Percentiles rank a stretch among this genome's conserved stretches.
phyloP scores from a whole-genome alignment of 257 asterid genomes.

The Primulina tabacum region DNA sequence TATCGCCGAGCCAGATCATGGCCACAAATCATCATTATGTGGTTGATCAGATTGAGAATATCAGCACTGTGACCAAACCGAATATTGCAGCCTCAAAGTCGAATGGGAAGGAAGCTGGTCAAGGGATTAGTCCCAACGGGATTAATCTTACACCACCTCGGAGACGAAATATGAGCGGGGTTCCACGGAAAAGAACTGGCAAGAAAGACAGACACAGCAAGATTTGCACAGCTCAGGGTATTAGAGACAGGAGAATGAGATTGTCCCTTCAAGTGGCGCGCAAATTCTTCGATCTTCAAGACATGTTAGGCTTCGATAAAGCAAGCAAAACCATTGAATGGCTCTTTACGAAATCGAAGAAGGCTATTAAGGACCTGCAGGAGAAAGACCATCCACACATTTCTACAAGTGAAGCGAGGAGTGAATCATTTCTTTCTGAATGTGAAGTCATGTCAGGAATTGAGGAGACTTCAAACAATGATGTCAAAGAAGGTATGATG shows the following conservation, averaged over 20 bases:
- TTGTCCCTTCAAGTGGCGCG: constrained; percentile 66
- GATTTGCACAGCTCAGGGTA: constrained; percentile 73
- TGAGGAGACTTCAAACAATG: constrained; percentile 29
- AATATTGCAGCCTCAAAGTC: not conserved
- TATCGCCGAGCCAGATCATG: constrained; percentile 33
- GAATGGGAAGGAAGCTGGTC: not conserved
- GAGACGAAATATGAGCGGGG: constrained; percentile 28
- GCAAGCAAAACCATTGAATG: constrained; percentile 81
- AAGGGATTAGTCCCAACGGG: not conserved
- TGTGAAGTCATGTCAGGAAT: constrained; percentile 38
- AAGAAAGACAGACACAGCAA: constrained; percentile 78
- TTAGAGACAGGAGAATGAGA: constrained; percentile 68
- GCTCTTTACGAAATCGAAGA: constrained; percentile 56
- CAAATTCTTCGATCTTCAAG: constrained; percentile 74
- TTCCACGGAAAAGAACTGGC: constrained; percentile 46
- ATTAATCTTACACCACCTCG: not conserved
- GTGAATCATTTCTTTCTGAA: constrained; percentile 43
- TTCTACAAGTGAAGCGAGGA: constrained; percentile 27
- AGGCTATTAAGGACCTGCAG: constrained; percentile 60
- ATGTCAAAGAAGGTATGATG: not conserved
- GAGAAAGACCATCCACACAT: constrained; percentile 16
- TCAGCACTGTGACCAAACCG: not conserved
- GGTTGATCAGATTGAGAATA: not conserved
- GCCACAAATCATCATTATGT: not conserved
- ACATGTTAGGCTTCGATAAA: constrained; percentile 65